phyloP scores from a whole-genome alignment of 1,284 basidiomycete genomes.

The Taiwanofungus camphoratus region DNA sequence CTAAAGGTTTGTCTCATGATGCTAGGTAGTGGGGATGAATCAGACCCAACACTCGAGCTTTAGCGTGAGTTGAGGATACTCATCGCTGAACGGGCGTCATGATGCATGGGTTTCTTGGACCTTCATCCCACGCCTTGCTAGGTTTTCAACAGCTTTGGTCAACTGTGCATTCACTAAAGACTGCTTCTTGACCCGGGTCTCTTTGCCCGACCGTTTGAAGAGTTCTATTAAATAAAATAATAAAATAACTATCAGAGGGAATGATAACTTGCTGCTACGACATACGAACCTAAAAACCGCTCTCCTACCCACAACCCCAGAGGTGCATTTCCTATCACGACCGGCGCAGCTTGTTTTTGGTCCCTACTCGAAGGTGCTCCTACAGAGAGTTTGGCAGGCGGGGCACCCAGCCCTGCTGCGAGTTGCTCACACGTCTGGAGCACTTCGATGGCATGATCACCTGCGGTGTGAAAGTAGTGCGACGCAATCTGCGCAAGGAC shows the following conservation, averaged over 20 bases:
- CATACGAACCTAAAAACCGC: slow-evolving; percentile 50
- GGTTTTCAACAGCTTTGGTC: slow-evolving; percentile 20
- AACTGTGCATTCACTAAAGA: slow-evolving; percentile 19
- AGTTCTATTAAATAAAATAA: slow-evolving; percentile 35
- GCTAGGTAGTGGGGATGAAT: too few relatives aligned
- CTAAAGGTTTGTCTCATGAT: too few relatives aligned
- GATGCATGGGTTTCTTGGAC: too few relatives aligned
- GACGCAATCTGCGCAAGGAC: slow-evolving; percentile 60
- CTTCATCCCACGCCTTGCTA: slow-evolving; percentile 15
- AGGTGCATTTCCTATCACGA: slow-evolving; percentile 50
- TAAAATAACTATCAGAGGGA: slow-evolving; percentile 1
- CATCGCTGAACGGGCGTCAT: too few relatives aligned
- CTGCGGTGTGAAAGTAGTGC: slow-evolving; percentile 65
- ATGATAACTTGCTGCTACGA: neutral
- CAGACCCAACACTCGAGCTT: too few relatives aligned
- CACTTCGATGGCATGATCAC: slow-evolving; percentile 59
- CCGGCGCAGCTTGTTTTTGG: slow-evolving; percentile 16
- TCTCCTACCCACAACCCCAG: slow-evolving; percentile 69
- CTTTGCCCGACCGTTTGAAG: slow-evolving; percentile 46
- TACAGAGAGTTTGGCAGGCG: slow-evolving; percentile 22
- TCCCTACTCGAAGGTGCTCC: slow-evolving; percentile 6
- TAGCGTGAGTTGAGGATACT: too few relatives aligned
- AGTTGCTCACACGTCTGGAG: slow-evolving; percentile 61
- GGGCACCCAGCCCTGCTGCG: slow-evolving; percentile 63
- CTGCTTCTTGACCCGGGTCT: slow-evolving; percentile 27